Percentiles rank a stretch among this genome's conserved stretches.
phyloP scores from a whole-genome alignment of 2,329 filamentous ascomycete genomes.

The Aspergillus costaricaensis region DNA sequence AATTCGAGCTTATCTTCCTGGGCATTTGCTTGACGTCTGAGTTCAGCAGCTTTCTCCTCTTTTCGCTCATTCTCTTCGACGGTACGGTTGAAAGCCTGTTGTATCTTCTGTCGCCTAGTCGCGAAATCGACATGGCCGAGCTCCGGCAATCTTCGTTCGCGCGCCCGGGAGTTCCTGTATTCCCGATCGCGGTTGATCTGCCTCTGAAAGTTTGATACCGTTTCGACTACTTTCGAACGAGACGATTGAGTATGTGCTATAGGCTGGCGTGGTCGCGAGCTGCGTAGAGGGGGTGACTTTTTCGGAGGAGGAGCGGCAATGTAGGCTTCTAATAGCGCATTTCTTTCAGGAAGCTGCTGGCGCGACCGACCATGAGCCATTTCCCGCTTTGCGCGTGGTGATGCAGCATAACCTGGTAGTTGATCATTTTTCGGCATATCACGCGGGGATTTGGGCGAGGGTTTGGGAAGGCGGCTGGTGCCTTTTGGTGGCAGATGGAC shows the following conservation, averaged over 20 bases:
- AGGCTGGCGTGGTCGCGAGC: conserved; percentile 77
- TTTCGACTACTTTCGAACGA: conserved; percentile 65
- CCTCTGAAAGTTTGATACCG: conserved; percentile 49
- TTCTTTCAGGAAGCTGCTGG: conserved; percentile 50
- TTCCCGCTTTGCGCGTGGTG: conserved; percentile 39
- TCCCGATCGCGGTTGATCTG: conserved; percentile 37
- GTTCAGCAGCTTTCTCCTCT: conserved; percentile 58
- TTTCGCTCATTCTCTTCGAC: conserved; percentile 67
- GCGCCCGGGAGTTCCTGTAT: conserved; percentile 34
- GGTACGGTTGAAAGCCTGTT: conserved; percentile 82
- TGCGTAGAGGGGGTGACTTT: conserved; percentile 75
- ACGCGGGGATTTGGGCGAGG: conserved; percentile 34
- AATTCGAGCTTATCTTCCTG: conserved; percentile 55
- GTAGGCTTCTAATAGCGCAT: conserved; percentile 68
- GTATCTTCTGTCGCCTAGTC: conserved; percentile 76
- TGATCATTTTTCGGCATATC: conserved; percentile 28
- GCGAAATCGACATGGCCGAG: conserved; percentile 82
- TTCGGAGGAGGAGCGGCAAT: conserved; percentile 71
- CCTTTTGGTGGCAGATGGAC: conserved; percentile 43
- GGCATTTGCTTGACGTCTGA: conserved; percentile 39
- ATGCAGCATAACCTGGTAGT: conserved; percentile 30
- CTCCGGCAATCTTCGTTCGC: conserved; percentile 55
- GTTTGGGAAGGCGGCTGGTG: conserved; percentile 45
- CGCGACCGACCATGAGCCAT: conserved; percentile 34
- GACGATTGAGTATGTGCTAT: conserved; percentile 76